Evolutionary conservation across 2,329 filamentous ascomycete genomes (phyloP).

Genomic region (Neoarthrinium moseri): DNA sequence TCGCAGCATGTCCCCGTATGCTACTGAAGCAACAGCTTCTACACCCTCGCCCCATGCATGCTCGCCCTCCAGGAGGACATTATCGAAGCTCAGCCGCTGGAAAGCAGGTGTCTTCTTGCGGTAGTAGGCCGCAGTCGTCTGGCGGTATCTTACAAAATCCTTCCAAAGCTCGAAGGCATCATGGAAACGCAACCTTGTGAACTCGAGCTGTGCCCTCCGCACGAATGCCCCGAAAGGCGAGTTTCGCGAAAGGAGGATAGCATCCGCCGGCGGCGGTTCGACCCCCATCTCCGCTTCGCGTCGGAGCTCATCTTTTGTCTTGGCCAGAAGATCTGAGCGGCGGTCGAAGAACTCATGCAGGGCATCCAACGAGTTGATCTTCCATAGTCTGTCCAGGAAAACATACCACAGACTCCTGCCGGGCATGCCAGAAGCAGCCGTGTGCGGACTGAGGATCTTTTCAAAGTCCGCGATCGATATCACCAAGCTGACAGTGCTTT

Average conservation of each 20-base stretch:
- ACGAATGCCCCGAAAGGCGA: constrained; percentile 84
- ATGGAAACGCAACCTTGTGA: constrained; percentile 75
- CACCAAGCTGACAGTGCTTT: constrained; percentile 50
- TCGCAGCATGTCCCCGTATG: constrained; percentile 53
- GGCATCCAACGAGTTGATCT: constrained; percentile 76
- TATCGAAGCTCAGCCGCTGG: constrained; percentile 56
- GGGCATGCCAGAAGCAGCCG: constrained; percentile 58
- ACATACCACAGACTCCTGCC: constrained; percentile 85
- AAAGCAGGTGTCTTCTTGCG: constrained; percentile 62
- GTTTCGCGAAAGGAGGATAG: constrained; percentile 65
- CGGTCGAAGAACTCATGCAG: constrained; percentile 74
- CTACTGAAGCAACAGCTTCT: constrained; percentile 43
- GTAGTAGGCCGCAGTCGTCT: constrained; percentile 68
- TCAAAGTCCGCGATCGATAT: constrained; percentile 59
- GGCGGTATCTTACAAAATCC: constrained; percentile 76
- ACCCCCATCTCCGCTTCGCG: constrained; percentile 52
- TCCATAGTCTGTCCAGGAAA: constrained; percentile 80
- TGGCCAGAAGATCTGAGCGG: constrained; percentile 57
- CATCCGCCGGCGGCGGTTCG: constrained; percentile 43
- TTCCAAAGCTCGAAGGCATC: constrained; percentile 79
- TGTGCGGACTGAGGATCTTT: constrained; percentile 50
- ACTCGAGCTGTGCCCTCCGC: constrained; percentile 75
- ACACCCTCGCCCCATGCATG: constrained; percentile 50
- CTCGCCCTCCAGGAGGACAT: constrained; percentile 49
- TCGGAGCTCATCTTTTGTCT: constrained; percentile 60